Evolutionary conservation across 495 filamentous ascomycete genomes (phyloP).

Genomic region (Annulohypoxylon moriforme): DNA sequence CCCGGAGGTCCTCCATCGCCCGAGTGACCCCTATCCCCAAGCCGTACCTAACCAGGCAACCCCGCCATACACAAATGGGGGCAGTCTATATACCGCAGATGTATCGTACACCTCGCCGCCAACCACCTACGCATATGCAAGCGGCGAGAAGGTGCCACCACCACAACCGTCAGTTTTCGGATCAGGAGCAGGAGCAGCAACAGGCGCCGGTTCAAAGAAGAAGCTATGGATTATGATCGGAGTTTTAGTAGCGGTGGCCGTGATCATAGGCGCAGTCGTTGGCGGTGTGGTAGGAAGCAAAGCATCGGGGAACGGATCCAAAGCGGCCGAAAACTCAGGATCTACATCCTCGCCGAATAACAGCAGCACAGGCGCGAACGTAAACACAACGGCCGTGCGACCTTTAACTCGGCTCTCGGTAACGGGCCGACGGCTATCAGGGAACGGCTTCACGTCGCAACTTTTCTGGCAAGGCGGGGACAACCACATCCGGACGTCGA

Average conservation of each 20-base stretch:
- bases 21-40: not conserved
- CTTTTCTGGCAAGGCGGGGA: constrained; percentile 42
- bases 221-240: constrained; percentile 28
- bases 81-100: not conserved
- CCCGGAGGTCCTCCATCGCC: constrained; percentile 19
- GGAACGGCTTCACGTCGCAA: constrained; percentile 33
- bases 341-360: not conserved
- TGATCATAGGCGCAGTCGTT: constrained; percentile 24
- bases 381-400: constrained; percentile 33
- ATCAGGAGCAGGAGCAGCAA: not conserved
- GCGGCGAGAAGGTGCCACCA: not conserved
- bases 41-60: not conserved
- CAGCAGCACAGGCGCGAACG: not conserved
- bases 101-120: not conserved
- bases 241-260: not conserved
- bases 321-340: not conserved
- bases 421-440: constrained; percentile 26
- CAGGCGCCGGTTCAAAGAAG: constrained; percentile 2
- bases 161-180: not conserved
- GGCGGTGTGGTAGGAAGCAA: constrained; percentile 31
- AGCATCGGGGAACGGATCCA: not conserved
- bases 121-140: not conserved
- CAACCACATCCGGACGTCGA: constrained; percentile 31
- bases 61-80: not conserved
- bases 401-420: constrained; percentile 23